Evolutionary conservation across 495 filamentous ascomycete species (phyloP).

Genomic region (Neurospora sp.): DNA sequence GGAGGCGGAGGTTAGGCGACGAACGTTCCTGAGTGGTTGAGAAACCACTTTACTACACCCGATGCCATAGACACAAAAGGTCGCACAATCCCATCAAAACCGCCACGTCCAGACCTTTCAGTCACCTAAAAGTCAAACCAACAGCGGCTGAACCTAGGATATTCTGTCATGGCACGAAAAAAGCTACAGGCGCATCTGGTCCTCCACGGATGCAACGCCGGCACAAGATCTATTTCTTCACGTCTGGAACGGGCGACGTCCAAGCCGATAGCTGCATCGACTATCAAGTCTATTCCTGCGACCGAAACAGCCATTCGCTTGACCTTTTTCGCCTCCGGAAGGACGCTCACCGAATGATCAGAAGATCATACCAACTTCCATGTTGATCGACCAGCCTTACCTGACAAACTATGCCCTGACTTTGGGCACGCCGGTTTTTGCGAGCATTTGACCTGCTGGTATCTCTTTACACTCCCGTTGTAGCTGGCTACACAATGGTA

Average conservation of each 20-base stretch:
- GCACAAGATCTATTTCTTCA: not conserved
- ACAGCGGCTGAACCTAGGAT: not conserved
- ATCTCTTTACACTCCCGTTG: not conserved
- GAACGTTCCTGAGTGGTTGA: slow-evolving; percentile 40
- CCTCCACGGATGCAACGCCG: not conserved
- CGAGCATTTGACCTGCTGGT: not conserved
- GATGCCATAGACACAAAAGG: not conserved
- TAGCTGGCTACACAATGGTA: not conserved
- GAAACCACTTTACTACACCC: not conserved
- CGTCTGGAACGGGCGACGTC: not conserved
- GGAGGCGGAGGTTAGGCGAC: slow-evolving; percentile 62
- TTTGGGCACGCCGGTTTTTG: not conserved
- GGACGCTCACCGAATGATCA: not conserved
- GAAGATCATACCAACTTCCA: not conserved
- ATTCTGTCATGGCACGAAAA: not conserved
- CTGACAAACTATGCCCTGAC: not conserved
- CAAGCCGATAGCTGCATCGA: not conserved
- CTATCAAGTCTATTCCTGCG: not conserved
- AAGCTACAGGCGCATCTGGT: not conserved
- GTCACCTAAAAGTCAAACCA: not conserved
- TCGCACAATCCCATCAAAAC: not conserved
- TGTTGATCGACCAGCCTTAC: not conserved
- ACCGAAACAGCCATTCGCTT: not conserved
- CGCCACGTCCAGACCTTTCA: not conserved
- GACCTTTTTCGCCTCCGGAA: not conserved